Evolutionary conservation across 1,284 basidiomycete genomes (phyloP), one percentile per base, ranked within the genome.

Genomic region (Stereum hirsutum): DNA sequence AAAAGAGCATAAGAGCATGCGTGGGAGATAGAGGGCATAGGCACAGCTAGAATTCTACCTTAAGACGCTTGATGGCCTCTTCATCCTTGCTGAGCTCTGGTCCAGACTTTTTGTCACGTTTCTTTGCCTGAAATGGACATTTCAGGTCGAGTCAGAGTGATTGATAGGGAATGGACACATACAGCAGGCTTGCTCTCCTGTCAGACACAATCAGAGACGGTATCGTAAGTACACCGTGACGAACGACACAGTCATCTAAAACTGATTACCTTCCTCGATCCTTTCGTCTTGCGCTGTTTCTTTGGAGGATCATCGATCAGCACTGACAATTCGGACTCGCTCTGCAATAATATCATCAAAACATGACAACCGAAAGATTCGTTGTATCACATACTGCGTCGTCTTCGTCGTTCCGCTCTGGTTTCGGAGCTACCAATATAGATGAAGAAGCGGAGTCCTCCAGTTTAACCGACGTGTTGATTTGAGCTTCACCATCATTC

Each of bases 241-340:
- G 17, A 11, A 23, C 7, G 21, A 21, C 30, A 3, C 7, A n/a
- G 17, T 6, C 21, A 23, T 8, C 2, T 4, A 1, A 39, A 28
- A 14, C 21, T 31, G 26, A 12, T 12, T n/a, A 32, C 36, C 34
- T 42, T 39, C 0, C 34, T 28, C 32, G 23, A 38, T 6, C 23
- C 37, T 38, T 38, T 41, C 17, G 33, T 42, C 40, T 59, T 65
- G 33, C 56, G 52, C 46, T 54, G 60, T 46, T 54, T 60, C 50
- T 71, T 72, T 1, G 69, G 71, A 7, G 71, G 67, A 32, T 77
- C 76, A 46, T 82, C 78, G 26, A 74, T 61, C 10, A 82, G 63
- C 4, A 72, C 71, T 4, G 79, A 81, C 39, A 79, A 51, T 43
- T 81, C 79, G 2, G 79, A 77, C 31, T 76, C 79, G 54, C 72